A percentile compares a stretch with the other conserved stretches of the same genome.
Conservation (phyloP, 169 alveolate genomes). For the Perkinsus chesapeaki region DNA sequence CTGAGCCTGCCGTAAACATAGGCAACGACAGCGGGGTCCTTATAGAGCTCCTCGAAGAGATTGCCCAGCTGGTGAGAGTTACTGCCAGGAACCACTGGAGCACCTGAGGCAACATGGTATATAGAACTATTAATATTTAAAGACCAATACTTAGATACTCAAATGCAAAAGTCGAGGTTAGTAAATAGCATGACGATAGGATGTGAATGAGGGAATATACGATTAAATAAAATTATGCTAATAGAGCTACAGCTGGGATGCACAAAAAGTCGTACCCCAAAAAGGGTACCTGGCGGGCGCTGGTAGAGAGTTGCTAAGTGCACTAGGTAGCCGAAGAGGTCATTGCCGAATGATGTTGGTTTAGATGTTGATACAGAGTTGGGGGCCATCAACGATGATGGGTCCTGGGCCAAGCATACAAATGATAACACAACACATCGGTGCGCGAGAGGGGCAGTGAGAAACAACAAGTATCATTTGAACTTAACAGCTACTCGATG, state of each 20-base stretch:
- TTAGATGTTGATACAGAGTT: neutral
- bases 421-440: neutral
- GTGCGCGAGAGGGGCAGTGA: neutral
- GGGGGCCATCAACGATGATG: neutral
- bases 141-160: too few relatives aligned
- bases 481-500: neutral
- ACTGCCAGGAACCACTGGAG: neutral
- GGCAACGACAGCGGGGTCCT: neutral
- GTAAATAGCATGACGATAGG: too few relatives aligned
- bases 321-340: neutral
- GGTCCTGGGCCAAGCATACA: neutral
- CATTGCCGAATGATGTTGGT: neutral
- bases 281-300: neutral
- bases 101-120: too few relatives aligned
- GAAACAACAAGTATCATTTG: neutral
- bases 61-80: neutral
- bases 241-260: too few relatives aligned
- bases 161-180: too few relatives aligned
- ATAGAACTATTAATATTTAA: neutral
- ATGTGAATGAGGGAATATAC: too few relatives aligned
- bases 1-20: neutral
- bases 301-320: neutral
- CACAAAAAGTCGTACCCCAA: too few relatives aligned
- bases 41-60: neutral
- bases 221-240: too few relatives aligned